Conservation (phyloP, 768 basidiomycete genomes). For the Pholiota molesta region DNA sequence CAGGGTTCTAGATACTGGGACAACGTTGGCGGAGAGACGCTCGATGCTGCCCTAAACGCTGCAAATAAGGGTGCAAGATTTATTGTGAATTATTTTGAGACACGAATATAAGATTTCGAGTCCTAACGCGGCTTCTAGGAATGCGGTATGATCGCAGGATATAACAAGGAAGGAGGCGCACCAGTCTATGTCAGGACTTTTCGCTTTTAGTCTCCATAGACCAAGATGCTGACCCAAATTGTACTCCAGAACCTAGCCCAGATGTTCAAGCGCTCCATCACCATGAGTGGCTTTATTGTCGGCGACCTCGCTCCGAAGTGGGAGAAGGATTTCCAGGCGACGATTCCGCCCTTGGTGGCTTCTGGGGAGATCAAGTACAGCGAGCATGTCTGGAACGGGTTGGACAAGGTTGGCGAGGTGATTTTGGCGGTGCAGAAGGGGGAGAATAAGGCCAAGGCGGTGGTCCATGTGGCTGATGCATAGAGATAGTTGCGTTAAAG, state of each 20-base stretch:
- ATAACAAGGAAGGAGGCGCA: constrained; percentile 32
- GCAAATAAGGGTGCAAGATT: constrained; percentile 50
- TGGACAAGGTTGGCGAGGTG: constrained; percentile 39
- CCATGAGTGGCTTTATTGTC: constrained; percentile 39
- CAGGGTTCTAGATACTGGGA: constrained; percentile 48
- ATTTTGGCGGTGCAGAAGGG: constrained; percentile 34
- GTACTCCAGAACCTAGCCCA: constrained; percentile 35
- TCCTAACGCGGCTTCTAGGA: constrained; percentile 26
- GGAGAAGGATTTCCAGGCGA: constrained; percentile 40
- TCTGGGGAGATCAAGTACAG: constrained; percentile 46
- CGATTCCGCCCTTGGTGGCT: constrained; percentile 40
- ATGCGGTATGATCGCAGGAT: constrained; percentile 45
- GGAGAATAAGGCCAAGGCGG: constrained; percentile 31
- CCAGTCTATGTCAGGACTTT: constrained; percentile 28
- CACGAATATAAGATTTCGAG: background rate
- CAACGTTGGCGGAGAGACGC: constrained; percentile 60
- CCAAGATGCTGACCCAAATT: background rate
- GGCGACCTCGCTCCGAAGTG: constrained; percentile 32
- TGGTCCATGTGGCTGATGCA: constrained; percentile 32
- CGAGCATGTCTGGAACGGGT: constrained; percentile 46
- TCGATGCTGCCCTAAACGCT: constrained; percentile 56
- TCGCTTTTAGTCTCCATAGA: background rate
- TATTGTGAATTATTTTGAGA: constrained; percentile 37
- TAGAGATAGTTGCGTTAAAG: constrained; percentile 11
- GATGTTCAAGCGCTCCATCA: constrained; percentile 43